Percentiles rank a stretch among this genome's conserved stretches.
Evolutionary conservation across 495 filamentous ascomycete species (phyloP).

Genomic region (Aspergillus campestris): DNA sequence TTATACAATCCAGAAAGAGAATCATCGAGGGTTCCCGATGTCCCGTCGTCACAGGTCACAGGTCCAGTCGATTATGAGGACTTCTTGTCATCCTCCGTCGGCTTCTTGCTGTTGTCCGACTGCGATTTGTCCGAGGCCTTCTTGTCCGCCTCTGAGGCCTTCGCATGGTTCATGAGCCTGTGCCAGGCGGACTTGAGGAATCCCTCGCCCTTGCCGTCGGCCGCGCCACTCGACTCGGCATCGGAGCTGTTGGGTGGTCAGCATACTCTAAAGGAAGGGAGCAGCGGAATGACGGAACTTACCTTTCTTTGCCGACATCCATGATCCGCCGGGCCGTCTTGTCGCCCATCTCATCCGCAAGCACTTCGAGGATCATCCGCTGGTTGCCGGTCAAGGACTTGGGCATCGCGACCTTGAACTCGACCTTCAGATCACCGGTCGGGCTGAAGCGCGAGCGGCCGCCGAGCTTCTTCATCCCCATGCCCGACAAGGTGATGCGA

Average conservation of each 20-base stretch:
- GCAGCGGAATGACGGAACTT: slow-evolving; percentile 9
- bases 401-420: slow-evolving; percentile 92
- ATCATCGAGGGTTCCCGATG: slow-evolving; percentile 3
- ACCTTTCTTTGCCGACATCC: slow-evolving; percentile 53
- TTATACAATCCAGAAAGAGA: slow-evolving; percentile 3
- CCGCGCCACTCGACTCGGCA: slow-evolving; percentile 6
- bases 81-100: slow-evolving; percentile 39
- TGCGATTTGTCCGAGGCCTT: slow-evolving; percentile 18
- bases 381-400: slow-evolving; percentile 87
- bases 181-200: slow-evolving; percentile 89
- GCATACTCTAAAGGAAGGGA: not conserved
- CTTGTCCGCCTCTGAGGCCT: slow-evolving; percentile 31
- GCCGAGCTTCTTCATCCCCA: slow-evolving; percentile 82
- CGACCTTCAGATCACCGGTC: slow-evolving; percentile 78
- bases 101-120: slow-evolving; percentile 27
- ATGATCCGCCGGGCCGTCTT: slow-evolving; percentile 87
- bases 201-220: slow-evolving; percentile 59
- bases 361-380: slow-evolving; percentile 82
- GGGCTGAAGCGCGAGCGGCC: slow-evolving; percentile 39
- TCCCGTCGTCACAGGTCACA: slow-evolving; percentile 13
- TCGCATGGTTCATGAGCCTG: slow-evolving; percentile 68
- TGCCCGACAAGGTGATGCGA: slow-evolving; percentile 72
- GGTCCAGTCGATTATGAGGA: slow-evolving; percentile 42
- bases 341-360: slow-evolving; percentile 90
- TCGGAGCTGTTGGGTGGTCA: slow-evolving; percentile 2